Evolutionary conservation across 139 green algal species (phyloP).

Genomic region (Coelastrella sp.): DNA sequence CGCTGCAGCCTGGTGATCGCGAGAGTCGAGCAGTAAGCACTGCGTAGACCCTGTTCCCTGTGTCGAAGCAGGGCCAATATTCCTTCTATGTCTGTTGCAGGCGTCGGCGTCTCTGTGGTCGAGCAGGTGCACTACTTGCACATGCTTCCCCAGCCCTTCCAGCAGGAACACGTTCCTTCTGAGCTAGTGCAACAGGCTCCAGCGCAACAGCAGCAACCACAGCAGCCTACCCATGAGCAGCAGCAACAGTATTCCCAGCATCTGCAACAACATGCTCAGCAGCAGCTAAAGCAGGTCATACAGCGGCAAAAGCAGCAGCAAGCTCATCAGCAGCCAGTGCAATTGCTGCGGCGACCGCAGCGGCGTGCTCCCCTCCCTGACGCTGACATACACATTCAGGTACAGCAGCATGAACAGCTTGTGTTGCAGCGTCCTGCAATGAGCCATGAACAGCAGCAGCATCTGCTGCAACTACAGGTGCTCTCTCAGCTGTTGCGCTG

Average conservation of each 20-base stretch:
- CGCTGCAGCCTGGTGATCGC: no score
- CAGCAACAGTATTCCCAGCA: neutral
- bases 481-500: slow-evolving; percentile 34
- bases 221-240: neutral
- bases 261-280: neutral
- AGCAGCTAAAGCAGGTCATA: neutral
- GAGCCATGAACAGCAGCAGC: slow-evolving; percentile 21
- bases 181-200: slow-evolving; percentile 9
- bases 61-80: no score
- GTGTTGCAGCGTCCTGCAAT: neutral
- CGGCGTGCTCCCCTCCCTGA: neutral
- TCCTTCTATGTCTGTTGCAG: no score
- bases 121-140: slow-evolving; percentile 24
- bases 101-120: neutral
- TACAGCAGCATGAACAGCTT: neutral
- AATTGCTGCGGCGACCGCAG: neutral
- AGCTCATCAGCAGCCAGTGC: neutral
- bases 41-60: no score
- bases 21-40: no score
- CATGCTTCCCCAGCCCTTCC: slow-evolving; percentile 1
- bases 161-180: neutral
- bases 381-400: neutral
- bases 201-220: neutral
- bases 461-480: neutral
- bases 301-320: neutral